Base-by-base conservation (phyloP, 345 rosid species). In the Iberis pinnata region DNA sequence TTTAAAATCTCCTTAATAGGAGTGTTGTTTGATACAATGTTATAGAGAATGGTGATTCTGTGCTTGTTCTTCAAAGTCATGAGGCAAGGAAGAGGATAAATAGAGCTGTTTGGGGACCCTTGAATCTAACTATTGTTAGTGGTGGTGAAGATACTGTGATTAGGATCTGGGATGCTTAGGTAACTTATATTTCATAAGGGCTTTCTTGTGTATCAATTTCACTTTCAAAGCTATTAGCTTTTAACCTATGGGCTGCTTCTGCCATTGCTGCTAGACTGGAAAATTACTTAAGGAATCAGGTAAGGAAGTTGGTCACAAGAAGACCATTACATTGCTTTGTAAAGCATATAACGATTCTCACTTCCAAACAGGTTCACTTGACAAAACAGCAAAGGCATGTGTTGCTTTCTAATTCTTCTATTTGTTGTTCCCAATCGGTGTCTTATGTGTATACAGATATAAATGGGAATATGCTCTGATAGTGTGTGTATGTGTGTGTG, bases 91-190 rank as follows among this genome's bases (percentile, higher is more conserved):
- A 56, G 71, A 59, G 65, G 56, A 85, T 88, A 11, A 85, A 80
- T 32, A 76, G 97, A 71, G 97, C 98, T 49, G 83, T 88, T 43
- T 92, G 98, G 98, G 98, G 98, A 12, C 93, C 95, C 0, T 56
- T 92, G 43, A 85, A 92, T 67, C 67, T 43, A 57, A 88, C 95
- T 42, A 77, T 88, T 47, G 81, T 92, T 24, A 88, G 95, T 64
- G 80, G 71, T 37, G 98, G 98, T 63, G 98, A 92, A 74, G 98
- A 92, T 70, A 65, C 95, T 9, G 29, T 78, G 2, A 15, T 88
- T 58, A 93, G 98, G 16, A 68, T 85, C 46, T 92, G 98, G 98
- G 98, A 88, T 75, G 43, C 95, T 19, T 95, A 92, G 98, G 98
- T 85, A 9, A 18, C 25, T 46, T 17, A 2, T 7, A 12, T 46